Evolutionary conservation across 139 green algal genomes (phyloP).

Genomic region (Yamagishiella unicocca): DNA sequence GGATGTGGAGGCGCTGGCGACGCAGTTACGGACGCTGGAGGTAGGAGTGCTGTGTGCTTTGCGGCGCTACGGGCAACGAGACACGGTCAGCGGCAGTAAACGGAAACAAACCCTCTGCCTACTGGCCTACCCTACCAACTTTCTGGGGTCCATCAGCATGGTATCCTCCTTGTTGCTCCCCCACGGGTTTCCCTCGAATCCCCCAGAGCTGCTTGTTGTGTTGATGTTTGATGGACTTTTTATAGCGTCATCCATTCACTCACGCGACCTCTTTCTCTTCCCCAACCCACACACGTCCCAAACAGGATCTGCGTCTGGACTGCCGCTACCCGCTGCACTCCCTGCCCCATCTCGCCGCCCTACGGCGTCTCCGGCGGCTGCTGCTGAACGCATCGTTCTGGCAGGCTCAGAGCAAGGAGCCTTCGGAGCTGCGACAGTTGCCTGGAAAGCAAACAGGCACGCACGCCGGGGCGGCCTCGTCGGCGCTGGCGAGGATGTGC

Average conservation of each 20-base stretch:
- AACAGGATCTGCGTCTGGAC: conserved; percentile 24
- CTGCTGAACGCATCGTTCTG: conserved; percentile 26
- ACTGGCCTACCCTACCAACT: no score
- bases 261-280: neutral
- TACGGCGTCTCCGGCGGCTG: neutral
- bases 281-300: neutral
- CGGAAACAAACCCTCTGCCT: neutral
- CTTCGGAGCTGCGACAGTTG: neutral
- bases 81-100: neutral
- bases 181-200: neutral
- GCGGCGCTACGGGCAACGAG: neutral
- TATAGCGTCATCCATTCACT: neutral
- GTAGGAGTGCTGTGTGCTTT: neutral
- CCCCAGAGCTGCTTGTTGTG: neutral
- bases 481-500: neutral
- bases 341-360: neutral
- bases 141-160: neutral
- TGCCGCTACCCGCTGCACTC: conserved; percentile 21
- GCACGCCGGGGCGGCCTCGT: neutral
- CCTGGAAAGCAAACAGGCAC: no score
- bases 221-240: neutral
- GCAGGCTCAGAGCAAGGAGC: neutral
- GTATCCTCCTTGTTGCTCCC: neutral
- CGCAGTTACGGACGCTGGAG: neutral
- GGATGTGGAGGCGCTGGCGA: neutral